Evolutionary conservation across 306 rosid genomes (phyloP).

Genomic region (Spatholobus suberectus): DNA sequence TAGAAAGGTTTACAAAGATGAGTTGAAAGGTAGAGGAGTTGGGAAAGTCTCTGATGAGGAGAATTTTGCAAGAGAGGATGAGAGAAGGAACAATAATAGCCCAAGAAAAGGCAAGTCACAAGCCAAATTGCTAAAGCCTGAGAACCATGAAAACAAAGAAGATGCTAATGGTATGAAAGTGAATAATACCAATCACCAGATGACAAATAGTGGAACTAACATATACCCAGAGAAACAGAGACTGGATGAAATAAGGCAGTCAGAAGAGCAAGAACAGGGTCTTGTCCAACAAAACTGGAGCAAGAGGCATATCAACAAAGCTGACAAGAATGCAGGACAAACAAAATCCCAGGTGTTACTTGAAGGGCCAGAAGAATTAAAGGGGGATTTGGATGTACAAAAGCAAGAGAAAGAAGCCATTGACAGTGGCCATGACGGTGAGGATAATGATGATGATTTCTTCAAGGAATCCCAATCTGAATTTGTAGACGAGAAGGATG

Average conservation of each 20-base stretch:
- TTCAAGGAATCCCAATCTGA: constrained; percentile 36
- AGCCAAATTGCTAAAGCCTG: constrained; percentile 26
- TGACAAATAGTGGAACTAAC: constrained; percentile 20
- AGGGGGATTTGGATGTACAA: constrained; percentile 32
- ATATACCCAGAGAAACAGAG: constrained; percentile 17
- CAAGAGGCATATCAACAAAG: constrained; percentile 36
- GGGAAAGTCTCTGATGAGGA: constrained; percentile 22
- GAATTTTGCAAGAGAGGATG: constrained; percentile 16
- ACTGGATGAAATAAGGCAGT: constrained; percentile 9
- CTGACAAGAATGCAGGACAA: constrained; percentile 31
- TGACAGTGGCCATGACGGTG: not conserved
- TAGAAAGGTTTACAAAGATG: constrained; percentile 41
- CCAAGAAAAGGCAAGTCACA: constrained; percentile 28
- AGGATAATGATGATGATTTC: constrained; percentile 32
- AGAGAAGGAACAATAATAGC: not conserved
- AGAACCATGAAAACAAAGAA: constrained; percentile 33
- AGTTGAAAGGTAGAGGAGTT: constrained; percentile 21
- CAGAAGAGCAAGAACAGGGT: constrained; percentile 37
- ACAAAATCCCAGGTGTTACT: constrained; percentile 8
- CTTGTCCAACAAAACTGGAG: constrained; percentile 40
- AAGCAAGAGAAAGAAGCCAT: constrained; percentile 37
- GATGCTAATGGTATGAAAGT: constrained; percentile 25
- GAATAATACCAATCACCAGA: constrained; percentile 31
- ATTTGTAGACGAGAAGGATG: constrained; percentile 51
- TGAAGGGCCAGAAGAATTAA: constrained; percentile 29